phyloP scores from a whole-genome alignment of 2,329 filamentous ascomycete species.

The Mycosphaerella arachidis region DNA sequence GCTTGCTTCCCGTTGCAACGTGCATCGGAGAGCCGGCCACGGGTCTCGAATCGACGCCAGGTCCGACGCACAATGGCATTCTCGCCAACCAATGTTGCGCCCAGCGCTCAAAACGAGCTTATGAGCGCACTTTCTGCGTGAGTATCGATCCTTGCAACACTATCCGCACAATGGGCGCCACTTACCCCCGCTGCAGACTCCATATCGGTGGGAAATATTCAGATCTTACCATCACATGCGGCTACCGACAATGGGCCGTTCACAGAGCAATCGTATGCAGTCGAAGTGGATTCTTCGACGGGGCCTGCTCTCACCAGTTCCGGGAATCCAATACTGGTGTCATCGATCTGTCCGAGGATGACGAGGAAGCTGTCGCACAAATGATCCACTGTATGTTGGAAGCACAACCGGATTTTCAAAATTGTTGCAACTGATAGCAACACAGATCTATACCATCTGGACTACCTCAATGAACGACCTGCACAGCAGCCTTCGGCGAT shows the following conservation, averaged over 20 bases:
- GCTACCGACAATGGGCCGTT: slow-evolving; percentile 43
- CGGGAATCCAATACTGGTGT: slow-evolving; percentile 32
- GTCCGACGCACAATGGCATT: slow-evolving; percentile 15
- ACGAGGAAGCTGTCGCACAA: slow-evolving; percentile 37
- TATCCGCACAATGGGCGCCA: slow-evolving; percentile 16
- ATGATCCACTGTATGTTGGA: slow-evolving; percentile 36
- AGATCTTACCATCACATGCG: slow-evolving; percentile 47
- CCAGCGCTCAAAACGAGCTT: slow-evolving; percentile 41
- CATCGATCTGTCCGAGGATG: slow-evolving; percentile 37
- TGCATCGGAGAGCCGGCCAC: not conserved
- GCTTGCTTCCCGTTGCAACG: slow-evolving; percentile 2
- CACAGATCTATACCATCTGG: slow-evolving; percentile 37
- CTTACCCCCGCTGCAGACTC: slow-evolving; percentile 28
- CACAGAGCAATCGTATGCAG: slow-evolving; percentile 48
- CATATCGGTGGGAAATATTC: slow-evolving; percentile 41
- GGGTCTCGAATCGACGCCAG: not conserved
- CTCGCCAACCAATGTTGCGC: slow-evolving; percentile 29
- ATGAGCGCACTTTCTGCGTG: slow-evolving; percentile 47
- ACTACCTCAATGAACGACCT: slow-evolving; percentile 31
- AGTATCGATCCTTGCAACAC: slow-evolving; percentile 22
- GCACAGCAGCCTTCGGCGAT: slow-evolving; percentile 26
- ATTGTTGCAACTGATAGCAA: not conserved
- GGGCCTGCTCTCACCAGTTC: slow-evolving; percentile 35
- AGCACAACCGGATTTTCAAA: not conserved
- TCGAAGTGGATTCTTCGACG: slow-evolving; percentile 44